Percentiles rank a stretch among this genome's conserved stretches.
These are phyloP conservation scores for Gossypium gossypioides DNA, from an alignment of 441 rosid genomes.

Conservation along the genomic window DNA sequence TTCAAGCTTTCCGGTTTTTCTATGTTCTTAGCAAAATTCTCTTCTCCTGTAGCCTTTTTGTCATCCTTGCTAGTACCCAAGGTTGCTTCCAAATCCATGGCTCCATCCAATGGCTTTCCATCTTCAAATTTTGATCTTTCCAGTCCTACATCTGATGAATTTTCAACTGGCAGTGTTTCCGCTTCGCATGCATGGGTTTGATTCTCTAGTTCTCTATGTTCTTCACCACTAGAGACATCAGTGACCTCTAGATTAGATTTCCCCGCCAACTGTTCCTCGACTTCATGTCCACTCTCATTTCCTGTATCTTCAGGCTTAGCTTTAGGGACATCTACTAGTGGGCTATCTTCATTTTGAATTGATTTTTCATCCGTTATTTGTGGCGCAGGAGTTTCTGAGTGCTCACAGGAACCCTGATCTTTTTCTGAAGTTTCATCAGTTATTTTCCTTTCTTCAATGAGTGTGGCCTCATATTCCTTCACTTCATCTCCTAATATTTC, in stretches of 20 bases:
- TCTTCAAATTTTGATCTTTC: slow-evolving; percentile 12
- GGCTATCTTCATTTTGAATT: slow-evolving; percentile 11
- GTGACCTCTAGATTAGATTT: slow-evolving; percentile 8
- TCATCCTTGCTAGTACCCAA: slow-evolving; percentile 2
- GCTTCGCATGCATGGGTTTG: background rate
- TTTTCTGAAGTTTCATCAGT: slow-evolving; percentile 12
- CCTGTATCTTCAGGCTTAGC: slow-evolving; percentile 12
- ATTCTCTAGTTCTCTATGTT: background rate
- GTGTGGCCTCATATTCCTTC: slow-evolving; percentile 12
- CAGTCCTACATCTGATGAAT: background rate
- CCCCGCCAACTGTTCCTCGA: slow-evolving; percentile 13
- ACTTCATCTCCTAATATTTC: slow-evolving; percentile 16
- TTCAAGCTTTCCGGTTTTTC: slow-evolving; percentile 16
- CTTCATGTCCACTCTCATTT: slow-evolving; percentile 1
- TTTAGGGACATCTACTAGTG: slow-evolving; percentile 16
- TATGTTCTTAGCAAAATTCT: slow-evolving; percentile 9
- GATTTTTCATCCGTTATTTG: slow-evolving; percentile 1
- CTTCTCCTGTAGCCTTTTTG: slow-evolving; percentile 18
- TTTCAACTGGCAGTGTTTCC: background rate
- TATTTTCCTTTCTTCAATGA: slow-evolving; percentile 19
- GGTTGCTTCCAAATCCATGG: slow-evolving; percentile 5
- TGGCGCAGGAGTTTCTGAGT: slow-evolving; percentile 6
- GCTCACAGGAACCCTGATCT: slow-evolving; percentile 10
- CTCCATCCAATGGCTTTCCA: slow-evolving; percentile 17
- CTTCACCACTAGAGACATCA: slow-evolving; percentile 5